Percentiles rank a stretch among this genome's conserved stretches.
Conservation (phyloP, 176 grass and related monocot genomes). For the Zoysia japonica region DNA sequence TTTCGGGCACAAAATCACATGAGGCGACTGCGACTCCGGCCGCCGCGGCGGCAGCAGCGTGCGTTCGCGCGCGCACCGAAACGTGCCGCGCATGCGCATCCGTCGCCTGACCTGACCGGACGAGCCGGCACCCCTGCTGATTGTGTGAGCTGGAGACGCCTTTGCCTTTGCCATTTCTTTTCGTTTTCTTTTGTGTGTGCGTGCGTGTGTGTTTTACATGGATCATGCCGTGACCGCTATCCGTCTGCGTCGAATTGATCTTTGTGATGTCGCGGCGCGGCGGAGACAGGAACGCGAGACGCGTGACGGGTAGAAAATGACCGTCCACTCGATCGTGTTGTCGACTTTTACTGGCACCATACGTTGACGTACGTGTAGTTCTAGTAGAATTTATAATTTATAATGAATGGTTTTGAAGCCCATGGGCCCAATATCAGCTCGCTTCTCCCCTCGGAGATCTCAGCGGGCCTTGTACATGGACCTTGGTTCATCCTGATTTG, state of each 20-base stretch:
- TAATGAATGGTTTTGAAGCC: too few relatives aligned
- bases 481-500: too few relatives aligned
- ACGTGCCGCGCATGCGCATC: conserved; percentile 19
- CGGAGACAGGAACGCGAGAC: background rate
- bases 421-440: background rate
- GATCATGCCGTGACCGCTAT: background rate
- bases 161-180: background rate
- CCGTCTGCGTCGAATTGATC: background rate
- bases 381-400: too few relatives aligned
- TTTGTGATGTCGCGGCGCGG: background rate
- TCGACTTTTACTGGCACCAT: background rate
- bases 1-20: conserved; percentile 25
- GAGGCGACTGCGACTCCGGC: background rate
- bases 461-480: too few relatives aligned
- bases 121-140: background rate
- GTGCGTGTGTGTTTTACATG: conserved; percentile 7
- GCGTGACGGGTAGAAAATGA: background rate
- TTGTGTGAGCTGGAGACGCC: background rate
- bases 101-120: background rate
- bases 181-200: background rate
- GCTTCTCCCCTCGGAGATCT: background rate
- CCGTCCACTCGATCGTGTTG: background rate
- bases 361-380: too few relatives aligned
- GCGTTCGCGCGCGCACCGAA: background rate
- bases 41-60: too few relatives aligned